Percentiles rank a stretch among this genome's conserved stretches.
These are phyloP conservation scores for Schwanniomyces etchellsii DNA, from an alignment of 1,139 yeast genomes.

Conservation along the genomic window DNA sequence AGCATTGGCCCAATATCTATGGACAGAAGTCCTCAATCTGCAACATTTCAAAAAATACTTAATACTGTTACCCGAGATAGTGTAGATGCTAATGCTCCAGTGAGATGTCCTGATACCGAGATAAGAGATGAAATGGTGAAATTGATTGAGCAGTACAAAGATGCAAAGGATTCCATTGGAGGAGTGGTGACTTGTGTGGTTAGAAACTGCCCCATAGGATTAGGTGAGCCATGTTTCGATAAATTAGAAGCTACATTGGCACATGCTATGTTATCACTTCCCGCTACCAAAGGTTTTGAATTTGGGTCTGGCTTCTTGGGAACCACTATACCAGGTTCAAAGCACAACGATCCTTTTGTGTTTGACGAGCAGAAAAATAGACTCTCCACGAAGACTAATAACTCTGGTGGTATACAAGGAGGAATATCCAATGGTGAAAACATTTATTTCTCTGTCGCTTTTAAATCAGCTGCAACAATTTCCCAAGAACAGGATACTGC, in stretches of 20 bases:
- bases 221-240: slow-evolving; percentile 97
- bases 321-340: slow-evolving; percentile 82
- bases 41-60: slow-evolving; percentile 59
- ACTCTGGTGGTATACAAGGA: slow-evolving; percentile 97
- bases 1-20: slow-evolving; percentile 79
- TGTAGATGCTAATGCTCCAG: slow-evolving; percentile 84
- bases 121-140: slow-evolving; percentile 78
- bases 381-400: slow-evolving; percentile 82
- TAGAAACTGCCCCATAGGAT: slow-evolving; percentile 86
- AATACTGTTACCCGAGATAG: slow-evolving; percentile 78
- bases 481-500: slow-evolving; percentile 88
- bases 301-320: slow-evolving; percentile 95
- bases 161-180: slow-evolving; percentile 87
- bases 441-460: slow-evolving; percentile 90
- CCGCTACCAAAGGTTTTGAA: slow-evolving; percentile 97
- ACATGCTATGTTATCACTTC: slow-evolving; percentile 95
- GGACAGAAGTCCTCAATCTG: slow-evolving; percentile 64
- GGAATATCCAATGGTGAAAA: slow-evolving; percentile 96
- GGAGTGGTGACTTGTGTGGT: slow-evolving; percentile 97
- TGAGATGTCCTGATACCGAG: slow-evolving; percentile 82
- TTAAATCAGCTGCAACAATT: slow-evolving; percentile 97
- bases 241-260: slow-evolving; percentile 92
- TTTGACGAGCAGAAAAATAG: slow-evolving; percentile 48
- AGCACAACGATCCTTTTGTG: slow-evolving; percentile 86
- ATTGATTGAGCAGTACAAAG: slow-evolving; percentile 82